Evolutionary conservation across 2,329 filamentous ascomycete genomes (phyloP), one percentile per base, ranked within the genome.

Genomic region (Botrytis medusae): DNA sequence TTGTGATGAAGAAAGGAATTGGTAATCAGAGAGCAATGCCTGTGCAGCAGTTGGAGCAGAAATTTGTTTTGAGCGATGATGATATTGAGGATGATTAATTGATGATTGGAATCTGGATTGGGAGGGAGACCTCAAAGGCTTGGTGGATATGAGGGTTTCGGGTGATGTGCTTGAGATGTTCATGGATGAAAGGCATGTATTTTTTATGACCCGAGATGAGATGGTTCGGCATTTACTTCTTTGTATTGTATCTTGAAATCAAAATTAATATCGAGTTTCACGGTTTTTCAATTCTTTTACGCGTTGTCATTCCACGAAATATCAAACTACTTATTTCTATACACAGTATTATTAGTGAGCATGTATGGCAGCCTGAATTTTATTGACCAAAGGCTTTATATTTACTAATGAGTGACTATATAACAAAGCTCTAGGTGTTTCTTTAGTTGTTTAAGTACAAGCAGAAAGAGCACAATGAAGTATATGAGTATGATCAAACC

Each of bases 21-120:
- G 60, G 74, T 74, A 57, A 72, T 59, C 70, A 74, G 75, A 14
- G 42, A 32, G 64, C 54, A 16, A 22, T 79, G 40, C 73, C 77
- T 14, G 59, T 78, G 37, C 69, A 73, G 69, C 75, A 79, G 68
- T 60, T 46, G 75, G 83, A 90, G 75, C 89, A 90, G 81, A 92
- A 91, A 78, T 83, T 95, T 76, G 88, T 93, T 62, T 83, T 95
- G 59, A 93, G 91, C 77, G 93, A 96, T 79, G 93, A 96, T 82
- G 93, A 96, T 84, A 95, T 96, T 80, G 92, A 94, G 81, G 93
- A 95, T 76, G 78, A 80, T 76, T 79, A 69, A n/a, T 16, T 54
- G 51, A 29, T 54, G 51, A 54, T 54, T 54, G 51, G 14, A 32
- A 57, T 29, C 5, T 32, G 8, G 4, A 16, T 25, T 20, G 14